Percentiles rank a stretch among this genome's conserved stretches.
These are phyloP conservation scores for Sphenostylis stenocarpa DNA, from an alignment of 306 rosid species.

Conservation along the genomic window DNA sequence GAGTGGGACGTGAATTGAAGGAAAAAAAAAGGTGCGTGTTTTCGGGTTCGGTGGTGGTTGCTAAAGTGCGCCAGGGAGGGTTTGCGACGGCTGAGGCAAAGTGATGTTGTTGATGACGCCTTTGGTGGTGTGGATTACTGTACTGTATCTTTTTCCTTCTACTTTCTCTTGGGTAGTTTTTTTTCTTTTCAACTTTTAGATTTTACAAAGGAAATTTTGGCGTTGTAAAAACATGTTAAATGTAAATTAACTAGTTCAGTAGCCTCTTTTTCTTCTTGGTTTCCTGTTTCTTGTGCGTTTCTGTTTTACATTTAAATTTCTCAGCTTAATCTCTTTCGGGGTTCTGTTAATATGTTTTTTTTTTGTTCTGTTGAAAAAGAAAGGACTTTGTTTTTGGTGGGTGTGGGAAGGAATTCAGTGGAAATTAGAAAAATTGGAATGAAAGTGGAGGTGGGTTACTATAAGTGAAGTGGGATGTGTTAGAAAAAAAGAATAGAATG, in stretches of 20 bases:
- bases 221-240: constrained; percentile 51
- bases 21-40: background rate
- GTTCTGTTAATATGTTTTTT: background rate
- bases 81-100: constrained; percentile 59
- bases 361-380: background rate
- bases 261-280: constrained; percentile 18
- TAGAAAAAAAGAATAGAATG: background rate
- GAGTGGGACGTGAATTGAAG: constrained; percentile 56
- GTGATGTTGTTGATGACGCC: constrained; percentile 64
- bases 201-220: constrained; percentile 69
- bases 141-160: constrained; percentile 20
- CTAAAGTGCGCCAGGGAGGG: constrained; percentile 51
- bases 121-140: constrained; percentile 37
- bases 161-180: background rate
- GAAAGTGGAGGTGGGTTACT: background rate
- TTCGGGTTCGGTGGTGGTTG: constrained; percentile 13
- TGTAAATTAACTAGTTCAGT: constrained; percentile 51
- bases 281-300: background rate
- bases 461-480: background rate
- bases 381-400: background rate
- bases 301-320: background rate
- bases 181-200: constrained; percentile 1
- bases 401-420: background rate
- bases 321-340: background rate
- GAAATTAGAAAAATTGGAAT: constrained; percentile 12